phyloP scores from a whole-genome alignment of 352 stramenopile species.

The Globisporangium irregulare region DNA sequence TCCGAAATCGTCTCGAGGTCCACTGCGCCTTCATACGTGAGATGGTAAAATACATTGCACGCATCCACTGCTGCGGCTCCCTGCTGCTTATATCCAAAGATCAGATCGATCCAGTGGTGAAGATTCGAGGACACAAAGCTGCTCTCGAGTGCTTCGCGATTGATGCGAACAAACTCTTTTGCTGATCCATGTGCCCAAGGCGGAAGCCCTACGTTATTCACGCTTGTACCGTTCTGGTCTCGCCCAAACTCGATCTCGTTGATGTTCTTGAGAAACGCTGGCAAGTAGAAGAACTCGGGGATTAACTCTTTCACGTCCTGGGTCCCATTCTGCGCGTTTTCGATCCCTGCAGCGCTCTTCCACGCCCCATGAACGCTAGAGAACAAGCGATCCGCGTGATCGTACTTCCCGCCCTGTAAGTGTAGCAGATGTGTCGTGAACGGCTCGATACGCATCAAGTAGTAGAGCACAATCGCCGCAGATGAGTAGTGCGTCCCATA shows the following conservation, averaged over 20 bases:
- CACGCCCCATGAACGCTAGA: conserved; percentile 91
- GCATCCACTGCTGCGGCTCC: conserved; percentile 90
- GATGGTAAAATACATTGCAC: conserved; percentile 98
- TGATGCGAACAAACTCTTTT: conserved; percentile 94
- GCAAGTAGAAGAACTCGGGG: conserved; percentile 97
- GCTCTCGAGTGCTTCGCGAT: conserved; percentile 95
- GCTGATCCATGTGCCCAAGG: conserved; percentile 92
- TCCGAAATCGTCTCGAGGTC: conserved; percentile 90
- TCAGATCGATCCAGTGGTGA: conserved; percentile 98
- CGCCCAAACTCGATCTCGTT: conserved; percentile 95
- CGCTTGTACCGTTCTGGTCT: conserved; percentile 71
- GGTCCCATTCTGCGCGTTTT: conserved; percentile 72
- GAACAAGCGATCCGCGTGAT: conserved; percentile 98
- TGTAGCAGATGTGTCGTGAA: conserved; percentile 93
- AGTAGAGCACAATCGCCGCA: conserved; percentile 96
- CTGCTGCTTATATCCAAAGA: conserved; percentile 97
- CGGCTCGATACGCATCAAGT: conserved; percentile 95
- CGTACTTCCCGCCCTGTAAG: conserved; percentile 97
- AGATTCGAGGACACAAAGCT: conserved; percentile 94
- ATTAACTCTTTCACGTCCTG: conserved; percentile 99
- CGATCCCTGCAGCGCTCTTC: conserved; percentile 70
- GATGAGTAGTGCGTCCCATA: conserved; percentile 95
- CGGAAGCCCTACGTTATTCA: conserved; percentile 92
- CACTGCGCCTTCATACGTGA: conserved; percentile 97
- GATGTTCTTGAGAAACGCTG: conserved; percentile 94